Evolutionary conservation across 2,329 filamentous ascomycete species (phyloP), one percentile per base, ranked within the genome.

Genomic region (Ceratocystis cacaofunesta): DNA sequence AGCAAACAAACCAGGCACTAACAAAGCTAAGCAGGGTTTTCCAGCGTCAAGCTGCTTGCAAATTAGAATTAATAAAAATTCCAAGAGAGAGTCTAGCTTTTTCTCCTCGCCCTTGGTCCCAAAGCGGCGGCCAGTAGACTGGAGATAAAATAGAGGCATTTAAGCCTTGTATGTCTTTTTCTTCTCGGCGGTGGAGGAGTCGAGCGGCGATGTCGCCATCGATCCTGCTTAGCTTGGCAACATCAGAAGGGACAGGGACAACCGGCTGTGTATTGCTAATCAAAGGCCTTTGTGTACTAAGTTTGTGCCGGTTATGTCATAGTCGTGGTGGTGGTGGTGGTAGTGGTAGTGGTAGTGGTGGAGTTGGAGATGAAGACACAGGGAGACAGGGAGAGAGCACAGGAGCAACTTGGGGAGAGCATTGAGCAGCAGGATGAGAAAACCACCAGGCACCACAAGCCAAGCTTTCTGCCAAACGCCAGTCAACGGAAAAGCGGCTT

Each of bases 201-300:
- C 57, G 68, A 65, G 69, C 66, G 68, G 66, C 69, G 70, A 71
- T 71, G 70, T 71, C 70, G 70, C 70, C 69, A 71, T 71, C 69
- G 66, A 68, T 67, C 65, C 69, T 68, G 55, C 22, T n/a, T 22
- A 52, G 22, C 22, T 3, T n/a, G 15, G 22, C n/a, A 52, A 10
- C 22, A 52, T 8, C 22, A 52, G 8, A 52, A 52, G 22, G 48
- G 22, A 52, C 22, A 58, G 55, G 55, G 55, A 58, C 25, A 15
- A 2, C 36, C 36, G 10, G 36, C 36, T 12, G 36, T 41, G 36
- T 41, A 41, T 41, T 41, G 36, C 36, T 41, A 41, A 41, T 41
- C 36, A 41, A 15, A 41, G 36, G 36, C 36, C 36, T 41, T 41
- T 5, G 36, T 41, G 36, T 41, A 5, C 36, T 41, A 12, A 41